Evolutionary conservation across 2,329 filamentous ascomycete genomes (phyloP).

Genomic region (Cercospora sp.): DNA sequence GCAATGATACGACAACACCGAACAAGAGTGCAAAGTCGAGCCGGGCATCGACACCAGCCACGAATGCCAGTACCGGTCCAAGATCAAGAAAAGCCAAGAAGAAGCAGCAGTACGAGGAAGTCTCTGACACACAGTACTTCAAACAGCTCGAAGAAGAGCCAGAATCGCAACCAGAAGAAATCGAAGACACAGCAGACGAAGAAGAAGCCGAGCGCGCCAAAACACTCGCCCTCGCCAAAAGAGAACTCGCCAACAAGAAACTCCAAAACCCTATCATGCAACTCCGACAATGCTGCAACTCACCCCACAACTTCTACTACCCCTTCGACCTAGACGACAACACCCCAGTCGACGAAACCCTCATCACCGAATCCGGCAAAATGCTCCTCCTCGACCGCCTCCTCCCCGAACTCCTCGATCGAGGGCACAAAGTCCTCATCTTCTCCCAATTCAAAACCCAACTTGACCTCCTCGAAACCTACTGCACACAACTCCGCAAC

Average conservation of each 20-base stretch:
- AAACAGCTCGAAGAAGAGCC: conserved; percentile 67
- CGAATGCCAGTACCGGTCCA: conserved; percentile 50
- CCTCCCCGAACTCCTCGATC: conserved; percentile 69
- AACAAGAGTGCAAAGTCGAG: conserved; percentile 76
- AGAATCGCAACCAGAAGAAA: conserved; percentile 42
- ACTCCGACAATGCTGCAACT: conserved; percentile 86
- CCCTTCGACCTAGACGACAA: conserved; percentile 68
- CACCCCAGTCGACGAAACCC: conserved; percentile 68
- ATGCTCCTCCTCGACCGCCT: conserved; percentile 92
- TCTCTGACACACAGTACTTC: conserved; percentile 85
- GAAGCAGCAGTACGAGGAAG: conserved; percentile 63
- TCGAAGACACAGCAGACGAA: conserved; percentile 44
- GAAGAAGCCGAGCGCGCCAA: conserved; percentile 66
- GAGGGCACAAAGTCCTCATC: conserved; percentile 86
- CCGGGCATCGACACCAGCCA: conserved; percentile 69
- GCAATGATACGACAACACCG: conserved; percentile 46
- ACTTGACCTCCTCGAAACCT: conserved; percentile 85
- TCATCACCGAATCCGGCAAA: conserved; percentile 88
- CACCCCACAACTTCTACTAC: conserved; percentile 94
- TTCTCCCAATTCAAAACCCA: conserved; percentile 97
- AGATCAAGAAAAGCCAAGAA: conserved; percentile 54
- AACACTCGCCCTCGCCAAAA: conserved; percentile 76
- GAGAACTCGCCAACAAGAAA: conserved; percentile 87
- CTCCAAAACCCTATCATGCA: conserved; percentile 92
- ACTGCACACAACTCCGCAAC: conserved; percentile 71